Evolutionary conservation across 2,329 filamentous ascomycete species (phyloP).

Genomic region (Fusarium nodosum): DNA sequence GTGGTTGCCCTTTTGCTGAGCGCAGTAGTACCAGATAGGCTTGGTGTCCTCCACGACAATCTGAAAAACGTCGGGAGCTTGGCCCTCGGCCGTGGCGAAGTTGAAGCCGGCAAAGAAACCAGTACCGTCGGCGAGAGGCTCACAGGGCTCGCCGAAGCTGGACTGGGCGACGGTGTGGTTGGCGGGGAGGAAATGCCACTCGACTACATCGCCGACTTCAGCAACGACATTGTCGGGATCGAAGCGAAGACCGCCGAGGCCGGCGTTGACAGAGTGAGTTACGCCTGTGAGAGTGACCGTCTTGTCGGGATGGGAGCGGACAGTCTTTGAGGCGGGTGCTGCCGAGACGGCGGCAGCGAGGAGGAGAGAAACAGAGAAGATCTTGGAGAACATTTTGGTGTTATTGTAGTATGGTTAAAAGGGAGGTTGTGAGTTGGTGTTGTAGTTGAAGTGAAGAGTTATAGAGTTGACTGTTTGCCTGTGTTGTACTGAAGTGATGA

Average conservation of each 20-base stretch:
- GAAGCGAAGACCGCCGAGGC: conserved; percentile 62
- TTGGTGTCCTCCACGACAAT: conserved; percentile 57
- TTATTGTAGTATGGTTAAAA: background rate
- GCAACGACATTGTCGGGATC: conserved; percentile 65
- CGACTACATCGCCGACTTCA: conserved; percentile 63
- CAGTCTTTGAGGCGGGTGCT: conserved; percentile 52
- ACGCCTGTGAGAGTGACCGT: conserved; percentile 56
- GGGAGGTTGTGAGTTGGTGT: background rate
- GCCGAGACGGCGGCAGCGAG: conserved; percentile 51
- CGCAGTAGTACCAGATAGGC: conserved; percentile 62
- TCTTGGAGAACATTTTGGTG: conserved; percentile 54
- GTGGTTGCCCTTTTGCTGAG: conserved; percentile 58
- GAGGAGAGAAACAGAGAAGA: conserved; percentile 49
- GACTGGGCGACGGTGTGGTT: conserved; percentile 65
- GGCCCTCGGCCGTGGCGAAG: conserved; percentile 54
- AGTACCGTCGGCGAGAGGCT: conserved; percentile 54
- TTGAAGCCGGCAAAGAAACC: conserved; percentile 64
- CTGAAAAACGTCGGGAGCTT: conserved; percentile 60
- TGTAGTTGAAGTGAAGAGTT: conserved; percentile 7
- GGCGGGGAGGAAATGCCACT: conserved; percentile 67
- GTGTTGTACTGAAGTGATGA: conserved; percentile 28
- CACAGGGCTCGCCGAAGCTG: conserved; percentile 59
- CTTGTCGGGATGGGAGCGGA: conserved; percentile 47
- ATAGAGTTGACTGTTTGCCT: conserved; percentile 16
- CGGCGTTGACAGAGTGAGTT: conserved; percentile 63